These are phyloP conservation scores for Penicillium manginii DNA, from an alignment of 495 filamentous ascomycete species.

Conservation along the genomic window DNA sequence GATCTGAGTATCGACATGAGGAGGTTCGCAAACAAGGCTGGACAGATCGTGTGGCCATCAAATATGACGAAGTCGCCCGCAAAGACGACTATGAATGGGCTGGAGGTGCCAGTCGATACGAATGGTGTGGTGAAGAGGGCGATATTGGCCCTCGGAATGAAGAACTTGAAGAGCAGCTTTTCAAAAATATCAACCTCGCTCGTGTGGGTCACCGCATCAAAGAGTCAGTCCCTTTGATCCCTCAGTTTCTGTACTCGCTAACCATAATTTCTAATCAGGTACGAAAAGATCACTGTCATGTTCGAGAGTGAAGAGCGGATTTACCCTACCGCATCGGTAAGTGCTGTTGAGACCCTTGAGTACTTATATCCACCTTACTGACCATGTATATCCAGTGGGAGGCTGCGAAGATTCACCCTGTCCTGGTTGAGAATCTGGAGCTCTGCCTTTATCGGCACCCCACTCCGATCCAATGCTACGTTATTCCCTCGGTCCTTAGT, in stretches of 20 bases:
- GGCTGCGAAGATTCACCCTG: slow-evolving; percentile 82
- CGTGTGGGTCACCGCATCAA: slow-evolving; percentile 45
- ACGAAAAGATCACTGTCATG: slow-evolving; percentile 38
- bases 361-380: slow-evolving; percentile 36
- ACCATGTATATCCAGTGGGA: slow-evolving; percentile 54
- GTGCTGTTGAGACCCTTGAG: slow-evolving; percentile 41
- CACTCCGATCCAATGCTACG: slow-evolving; percentile 85
- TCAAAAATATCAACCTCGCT: slow-evolving; percentile 55
- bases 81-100: slow-evolving; percentile 48
- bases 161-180: slow-evolving; percentile 74
- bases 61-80: slow-evolving; percentile 47
- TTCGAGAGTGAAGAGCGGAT: slow-evolving; percentile 36
- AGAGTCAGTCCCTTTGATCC: slow-evolving; percentile 33
- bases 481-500: slow-evolving; percentile 74
- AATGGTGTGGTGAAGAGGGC: slow-evolving; percentile 84
- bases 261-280: slow-evolving; percentile 19
- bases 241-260: background rate
- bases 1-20: slow-evolving; percentile 30
- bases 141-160: slow-evolving; percentile 75
- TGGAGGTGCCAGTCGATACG: slow-evolving; percentile 67
- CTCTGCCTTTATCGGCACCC: slow-evolving; percentile 68
- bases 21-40: slow-evolving; percentile 53
- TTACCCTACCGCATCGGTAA: slow-evolving; percentile 37
- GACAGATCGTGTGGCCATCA: slow-evolving; percentile 53
- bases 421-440: slow-evolving; percentile 76